Base-by-base conservation (phyloP, 78 protist genomes). In the Cavenderia fasciculata region DNA sequence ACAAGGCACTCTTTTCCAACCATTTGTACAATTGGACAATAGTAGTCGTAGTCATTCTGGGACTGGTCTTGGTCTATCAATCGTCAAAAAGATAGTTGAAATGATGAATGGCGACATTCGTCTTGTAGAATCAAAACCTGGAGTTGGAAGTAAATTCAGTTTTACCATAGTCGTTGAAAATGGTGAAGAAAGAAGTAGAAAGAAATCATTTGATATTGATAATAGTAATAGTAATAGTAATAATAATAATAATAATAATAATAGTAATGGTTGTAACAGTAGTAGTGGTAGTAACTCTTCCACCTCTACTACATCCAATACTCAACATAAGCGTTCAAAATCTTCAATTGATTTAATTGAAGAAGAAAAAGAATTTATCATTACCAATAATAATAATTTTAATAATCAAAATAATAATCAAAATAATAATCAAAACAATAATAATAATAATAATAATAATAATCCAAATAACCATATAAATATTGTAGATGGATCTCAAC, bases 61-160 rank as follows among this genome's bases (percentile, higher is more conserved):
- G 1, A 51, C 87, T n/a, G 87, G 87, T 63, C 73, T 79, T 40
- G 87, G 87, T 18, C 38, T 79, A 33, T 38, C 87, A 18, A 79
- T 79, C 23, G 59, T 62, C 65, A 79, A 79, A 49, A 59, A 70
- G 38, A 59, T 79, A 66, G 59, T 79, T 5, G 65, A 46, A n/a
- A 12, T 63, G 66, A 79, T 79, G 87, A 29, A 40, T 54, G 87
- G 87, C 16, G 59, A 59, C 2, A 79, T 79, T 18, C 11, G 59
- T 4, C 51, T 74, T 43, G 38, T 41, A 25, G 38, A 38, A 18
- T 19, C 34, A 38, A 47, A 6, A 1, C 72, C 72, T 16, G 38
- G 18, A 34, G 18, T 21, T 63, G 72, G 72, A 14, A 63, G 72
- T 40, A 63, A 43, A 14, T 63, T 63, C n/a, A 23, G 19, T 4